Base-by-base conservation (phyloP, 805 yeast species). In the Candida incommunis region DNA sequence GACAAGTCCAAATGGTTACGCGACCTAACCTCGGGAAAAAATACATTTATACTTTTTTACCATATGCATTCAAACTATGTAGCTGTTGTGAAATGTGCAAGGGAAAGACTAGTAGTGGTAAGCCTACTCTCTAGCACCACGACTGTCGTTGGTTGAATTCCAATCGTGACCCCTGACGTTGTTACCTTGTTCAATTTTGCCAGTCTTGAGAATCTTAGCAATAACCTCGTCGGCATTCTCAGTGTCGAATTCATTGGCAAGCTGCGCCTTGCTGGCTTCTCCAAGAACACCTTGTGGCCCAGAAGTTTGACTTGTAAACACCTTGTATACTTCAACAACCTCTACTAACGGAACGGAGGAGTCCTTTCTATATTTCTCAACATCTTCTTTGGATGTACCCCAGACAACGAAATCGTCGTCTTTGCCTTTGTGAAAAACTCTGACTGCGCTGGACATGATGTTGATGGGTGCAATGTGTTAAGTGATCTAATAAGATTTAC, bases 261-360 rank as follows among this genome's bases (percentile, higher is more conserved):
- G 58, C 48, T 78, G 82, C 18, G 68, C 65, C 46, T 75, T 72
- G 4, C 90, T 80, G 2, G 90, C 94, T 54, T 75, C 78, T 43
- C 80, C 83, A 22, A 82, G 58, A 5, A 71, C 69, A 46, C 95
- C 95, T 53, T 76, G 82, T 2, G 76, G 65, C 25, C 94, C 95
- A 35, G 83, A 81, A 22, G 67, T 68, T 48, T 71, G 70, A 46
- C 75, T 73, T 21, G 73, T 68, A 57, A 70, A 86, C n/a, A 85
- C 70, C 54, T 80, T 74, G 66, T 74, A 82, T 5, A 71, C 67
- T 0, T 80, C 78, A 1, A 82, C 77, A 3, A 81, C 72, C 35
- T 75, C 78, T 11, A 76, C 65, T 46, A 80, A 64, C 21, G 90
- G 80, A 20, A 76, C 61, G 26, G 70, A 53, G 1, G 66, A 48